Evolutionary conservation across 441 rosid species (phyloP), one percentile per base, ranked within the genome.

Genomic region (Erodium chrysanthum): DNA sequence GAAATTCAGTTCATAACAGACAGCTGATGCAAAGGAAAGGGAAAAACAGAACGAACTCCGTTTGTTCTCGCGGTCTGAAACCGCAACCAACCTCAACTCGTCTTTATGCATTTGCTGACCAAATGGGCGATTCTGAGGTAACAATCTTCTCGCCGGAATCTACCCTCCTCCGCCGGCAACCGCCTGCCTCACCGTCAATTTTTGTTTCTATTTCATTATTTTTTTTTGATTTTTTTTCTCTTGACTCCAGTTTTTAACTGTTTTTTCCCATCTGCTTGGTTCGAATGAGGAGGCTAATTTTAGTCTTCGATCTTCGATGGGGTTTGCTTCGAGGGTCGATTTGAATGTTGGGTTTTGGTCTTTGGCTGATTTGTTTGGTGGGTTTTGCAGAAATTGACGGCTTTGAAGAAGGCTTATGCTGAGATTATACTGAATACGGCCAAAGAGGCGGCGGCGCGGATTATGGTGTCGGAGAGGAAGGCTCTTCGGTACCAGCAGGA

Each of bases 341-440:
- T 66, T 68, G 73, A 74, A 68, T 67, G 23, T 69, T 40, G 52
- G 25, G 8, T 66, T 31, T 6, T 54, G 74, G 68, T 54, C 67
- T 67, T 67, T 60, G 46, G 58, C 60, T 70, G 72, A 52, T 68
- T 71, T 62, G 63, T 66, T 17, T 29, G 59, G 67, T 71, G 70
- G 17, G 31, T 33, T 62, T 48, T 66, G 35, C 84, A 93, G 93
- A 93, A 87, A 81, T 80, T 85, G 80, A 83, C 78, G 74, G 95
- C 93, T 71, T 78, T 93, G 87, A 89, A 93, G 85, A 91, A 83
- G 90, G 97, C 95, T 17, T 91, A 89, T 69, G 97, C 98, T 69
- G 97, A 89, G 70, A 88, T 89, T 60, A 91, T 93, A 68, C 76
- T 93, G 76, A 89, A 89, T 73, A 86, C 97, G 37, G 92, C 93